Percentiles rank a stretch among this genome's conserved stretches.
phyloP scores from a whole-genome alignment of 1,284 basidiomycete genomes.

The Ganoderma meredithae region DNA sequence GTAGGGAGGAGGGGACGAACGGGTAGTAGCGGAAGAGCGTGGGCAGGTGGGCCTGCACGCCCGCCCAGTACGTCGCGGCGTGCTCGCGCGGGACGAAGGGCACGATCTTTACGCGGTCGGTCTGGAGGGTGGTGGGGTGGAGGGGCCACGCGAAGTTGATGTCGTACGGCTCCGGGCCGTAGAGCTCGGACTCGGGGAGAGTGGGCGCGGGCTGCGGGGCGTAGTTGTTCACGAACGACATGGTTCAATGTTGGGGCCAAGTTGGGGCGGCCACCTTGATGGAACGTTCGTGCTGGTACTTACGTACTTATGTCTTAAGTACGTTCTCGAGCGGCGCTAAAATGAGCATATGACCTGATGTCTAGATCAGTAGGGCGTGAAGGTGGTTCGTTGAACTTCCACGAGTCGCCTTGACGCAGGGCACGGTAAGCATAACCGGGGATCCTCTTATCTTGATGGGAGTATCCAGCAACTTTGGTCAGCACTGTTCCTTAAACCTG shows the following conservation, averaged over 20 bases:
- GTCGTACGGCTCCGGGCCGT: slow-evolving; percentile 30
- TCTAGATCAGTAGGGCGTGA: not conserved
- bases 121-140: slow-evolving; percentile 31
- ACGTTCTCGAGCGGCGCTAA: not conserved
- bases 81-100: slow-evolving; percentile 35
- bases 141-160: slow-evolving; percentile 47
- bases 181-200: slow-evolving; percentile 5
- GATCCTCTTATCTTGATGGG: not conserved
- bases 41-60: slow-evolving; percentile 21
- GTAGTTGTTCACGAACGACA: slow-evolving; percentile 19
- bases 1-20: slow-evolving; percentile 17
- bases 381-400: not conserved
- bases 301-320: not conserved
- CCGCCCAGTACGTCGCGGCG: slow-evolving; percentile 31
- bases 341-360: not conserved
- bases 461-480: too few species aligned
- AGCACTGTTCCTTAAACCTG: too few species aligned
- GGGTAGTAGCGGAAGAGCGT: slow-evolving; percentile 35
- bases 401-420: not conserved
- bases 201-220: not conserved
- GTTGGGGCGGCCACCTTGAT: not conserved
- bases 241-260: not conserved
- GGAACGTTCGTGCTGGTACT: not conserved
- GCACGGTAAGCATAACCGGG: not conserved
- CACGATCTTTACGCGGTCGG: slow-evolving; percentile 25